Base-by-base conservation (phyloP, 2,329 filamentous ascomycete species). In the Sclerotiophoma versabilis region DNA sequence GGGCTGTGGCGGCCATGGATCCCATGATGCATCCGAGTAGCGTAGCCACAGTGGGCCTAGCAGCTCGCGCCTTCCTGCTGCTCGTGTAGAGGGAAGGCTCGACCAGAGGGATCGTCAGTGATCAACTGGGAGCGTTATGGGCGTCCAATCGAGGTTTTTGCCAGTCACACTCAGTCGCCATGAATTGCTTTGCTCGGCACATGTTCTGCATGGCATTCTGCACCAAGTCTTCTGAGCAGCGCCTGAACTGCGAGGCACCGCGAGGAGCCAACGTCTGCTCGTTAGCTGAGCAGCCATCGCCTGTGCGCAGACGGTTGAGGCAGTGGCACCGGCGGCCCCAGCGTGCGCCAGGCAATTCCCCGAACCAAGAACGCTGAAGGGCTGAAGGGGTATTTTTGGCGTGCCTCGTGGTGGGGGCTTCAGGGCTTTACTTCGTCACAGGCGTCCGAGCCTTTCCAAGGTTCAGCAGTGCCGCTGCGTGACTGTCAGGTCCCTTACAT, bases 381-480 rank as follows among this genome's bases (percentile, higher is more conserved):
- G 43, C 50, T 51, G 56, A 44, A 57, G 33, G 49, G 51, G 45
- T 60, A 63, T 63, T 63, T 65, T 63, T 63, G 57, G 58, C 39
- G 43, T 54, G 57, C 49, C 57, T 52, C 54, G 57, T 59, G 55
- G 59, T 53, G 47, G 58, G 54, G 59, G 34, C 51, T 34, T 33
- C 32, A 48, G 44, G 44, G 50, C 50, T 48, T 54, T 48, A 27
- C 53, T 44, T 49, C 59, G 57, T 52, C 50, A 52, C 49, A 53
- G 49, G 51, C 49, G 57, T 58, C 57, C 54, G 54, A 62, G 47
- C 49, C 52, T 38, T 54, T 59, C 41, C 57, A 56, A 56, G 57
- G 37, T 55, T 50, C 25, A 50, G 51, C 45, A 45, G 39, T 15
- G 50, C 38, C 50, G 49, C 49, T 43, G 43, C 45, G 51, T 54